A percentile compares a stretch with the other conserved stretches of the same genome.
phyloP scores from a whole-genome alignment of 2,329 filamentous ascomycete species.

The Aspergillus hortae region DNA sequence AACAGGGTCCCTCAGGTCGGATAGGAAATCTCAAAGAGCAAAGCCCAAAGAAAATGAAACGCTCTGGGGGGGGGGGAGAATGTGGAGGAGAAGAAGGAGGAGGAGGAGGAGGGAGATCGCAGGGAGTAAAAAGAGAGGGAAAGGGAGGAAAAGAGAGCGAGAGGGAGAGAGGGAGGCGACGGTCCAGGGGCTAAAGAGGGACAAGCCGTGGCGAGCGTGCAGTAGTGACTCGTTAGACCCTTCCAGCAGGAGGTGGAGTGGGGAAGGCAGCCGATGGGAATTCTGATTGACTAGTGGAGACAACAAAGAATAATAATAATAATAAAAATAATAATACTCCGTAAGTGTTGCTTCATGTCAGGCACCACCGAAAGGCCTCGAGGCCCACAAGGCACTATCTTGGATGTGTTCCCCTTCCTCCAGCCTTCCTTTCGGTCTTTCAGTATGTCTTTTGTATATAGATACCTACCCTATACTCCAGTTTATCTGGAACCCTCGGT shows the following conservation, averaged over 20 bases:
- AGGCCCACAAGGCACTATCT: background rate
- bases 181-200: conserved; percentile 13
- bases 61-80: conserved; percentile 18
- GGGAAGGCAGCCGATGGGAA: conserved; percentile 1
- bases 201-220: conserved; percentile 4
- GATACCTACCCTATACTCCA: too few species aligned
- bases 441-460: background rate
- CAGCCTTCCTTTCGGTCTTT: background rate
- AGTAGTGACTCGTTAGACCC: conserved; percentile 2
- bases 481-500: background rate
- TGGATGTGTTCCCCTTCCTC: background rate
- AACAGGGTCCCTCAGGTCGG: conserved; percentile 37
- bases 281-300: conserved; percentile 5
- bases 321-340: conserved; percentile 1
- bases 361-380: background rate
- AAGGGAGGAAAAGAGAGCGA: background rate
- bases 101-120: conserved; percentile 13
- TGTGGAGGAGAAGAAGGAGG: conserved; percentile 9
- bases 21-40: conserved; percentile 32
- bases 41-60: conserved; percentile 19
- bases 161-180: conserved; percentile 6
- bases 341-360: background rate
- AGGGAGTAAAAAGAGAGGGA: conserved; percentile 21
- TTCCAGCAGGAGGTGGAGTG: conserved; percentile 12
- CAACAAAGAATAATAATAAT: conserved; percentile 3